A percentile compares a stretch with the other conserved stretches of the same genome.
These are phyloP conservation scores for Torulaspora gathmanii DNA, from an alignment of 805 yeast species.

Conservation along the genomic window DNA sequence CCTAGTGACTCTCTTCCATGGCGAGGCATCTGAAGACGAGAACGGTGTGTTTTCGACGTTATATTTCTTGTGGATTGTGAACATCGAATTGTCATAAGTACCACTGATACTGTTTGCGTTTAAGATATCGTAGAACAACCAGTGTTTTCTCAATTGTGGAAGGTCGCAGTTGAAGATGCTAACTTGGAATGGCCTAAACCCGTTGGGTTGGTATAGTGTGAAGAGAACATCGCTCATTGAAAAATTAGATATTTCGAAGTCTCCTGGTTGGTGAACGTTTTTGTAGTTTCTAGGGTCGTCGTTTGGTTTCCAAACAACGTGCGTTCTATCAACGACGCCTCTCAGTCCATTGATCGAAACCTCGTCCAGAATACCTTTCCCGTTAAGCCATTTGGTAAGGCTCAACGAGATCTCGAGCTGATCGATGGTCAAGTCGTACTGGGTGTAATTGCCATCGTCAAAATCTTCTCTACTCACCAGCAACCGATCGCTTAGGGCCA, in stretches of 20 bases:
- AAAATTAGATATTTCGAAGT: conserved; percentile 83
- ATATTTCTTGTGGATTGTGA: conserved; percentile 70
- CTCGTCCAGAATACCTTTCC: conserved; percentile 78
- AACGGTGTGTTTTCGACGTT: conserved; percentile 13
- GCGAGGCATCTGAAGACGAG: conserved; percentile 23
- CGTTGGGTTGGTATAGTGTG: conserved; percentile 74
- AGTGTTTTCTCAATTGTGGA: conserved; percentile 77
- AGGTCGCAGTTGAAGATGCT: conserved; percentile 84
- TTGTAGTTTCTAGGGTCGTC: conserved; percentile 81
- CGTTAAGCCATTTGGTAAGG: conserved; percentile 82
- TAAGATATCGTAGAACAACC: conserved; percentile 85
- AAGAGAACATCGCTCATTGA: conserved; percentile 80
- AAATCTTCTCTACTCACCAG: conserved; percentile 38
- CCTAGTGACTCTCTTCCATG: conserved; percentile 64
- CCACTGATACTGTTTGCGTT: conserved; percentile 86
- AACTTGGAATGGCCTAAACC: conserved; percentile 77
- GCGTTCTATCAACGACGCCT: conserved; percentile 89
- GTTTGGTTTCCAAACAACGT: conserved; percentile 73
- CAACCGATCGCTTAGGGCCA: conserved; percentile 32
- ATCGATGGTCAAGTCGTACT: conserved; percentile 86
- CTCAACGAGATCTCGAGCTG: conserved; percentile 76
- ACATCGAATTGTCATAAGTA: conserved; percentile 85
- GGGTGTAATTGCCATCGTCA: conserved; percentile 95
- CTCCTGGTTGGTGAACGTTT: conserved; percentile 74
- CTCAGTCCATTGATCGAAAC: conserved; percentile 79